Conservation (phyloP, 495 filamentous ascomycete genomes). For the Halenospora varia region DNA sequence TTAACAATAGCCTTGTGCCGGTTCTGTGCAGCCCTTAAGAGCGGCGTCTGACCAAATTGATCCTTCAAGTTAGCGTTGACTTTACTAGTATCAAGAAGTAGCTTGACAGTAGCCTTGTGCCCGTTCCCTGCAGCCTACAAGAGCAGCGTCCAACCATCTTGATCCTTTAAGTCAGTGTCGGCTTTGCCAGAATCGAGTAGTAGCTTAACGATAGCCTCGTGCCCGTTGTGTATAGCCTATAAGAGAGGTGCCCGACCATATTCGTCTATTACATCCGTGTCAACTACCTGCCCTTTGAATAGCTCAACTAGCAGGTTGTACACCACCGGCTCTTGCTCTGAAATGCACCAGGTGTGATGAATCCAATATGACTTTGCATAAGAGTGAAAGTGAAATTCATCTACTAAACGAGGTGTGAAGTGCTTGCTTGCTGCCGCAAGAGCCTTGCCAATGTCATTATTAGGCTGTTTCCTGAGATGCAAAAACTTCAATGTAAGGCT, state of each 20-base stretch:
- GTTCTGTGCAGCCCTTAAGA: neutral
- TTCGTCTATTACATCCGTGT: slow-evolving; percentile 15
- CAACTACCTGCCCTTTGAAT: slow-evolving; percentile 1
- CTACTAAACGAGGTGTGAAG: slow-evolving; percentile 6
- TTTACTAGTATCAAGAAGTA: neutral
- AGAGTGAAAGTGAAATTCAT: slow-evolving; percentile 10
- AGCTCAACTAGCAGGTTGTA: slow-evolving; percentile 10
- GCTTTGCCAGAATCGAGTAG: neutral
- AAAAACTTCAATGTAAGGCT: slow-evolving; percentile 28
- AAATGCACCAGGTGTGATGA: slow-evolving; percentile 6
- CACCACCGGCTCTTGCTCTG: slow-evolving; percentile 3
- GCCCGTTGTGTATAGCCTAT: slow-evolving; percentile 17
- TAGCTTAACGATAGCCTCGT: neutral
- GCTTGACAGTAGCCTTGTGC: neutral
- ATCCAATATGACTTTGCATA: slow-evolving; percentile 13
- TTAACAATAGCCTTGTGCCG: neutral
- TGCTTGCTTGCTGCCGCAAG: slow-evolving; percentile 17
- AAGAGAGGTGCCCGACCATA: slow-evolving; percentile 24
- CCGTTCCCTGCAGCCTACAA: slow-evolving; percentile 11
- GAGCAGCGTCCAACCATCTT: neutral
- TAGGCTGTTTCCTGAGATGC: slow-evolving; percentile 22
- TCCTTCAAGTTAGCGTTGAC: neutral
- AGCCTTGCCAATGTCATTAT: slow-evolving; percentile 28
- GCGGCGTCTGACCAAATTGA: neutral
- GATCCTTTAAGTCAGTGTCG: neutral